Conservation (phyloP, 2,329 filamentous ascomycete species). For the Ophiostoma sp. region DNA sequence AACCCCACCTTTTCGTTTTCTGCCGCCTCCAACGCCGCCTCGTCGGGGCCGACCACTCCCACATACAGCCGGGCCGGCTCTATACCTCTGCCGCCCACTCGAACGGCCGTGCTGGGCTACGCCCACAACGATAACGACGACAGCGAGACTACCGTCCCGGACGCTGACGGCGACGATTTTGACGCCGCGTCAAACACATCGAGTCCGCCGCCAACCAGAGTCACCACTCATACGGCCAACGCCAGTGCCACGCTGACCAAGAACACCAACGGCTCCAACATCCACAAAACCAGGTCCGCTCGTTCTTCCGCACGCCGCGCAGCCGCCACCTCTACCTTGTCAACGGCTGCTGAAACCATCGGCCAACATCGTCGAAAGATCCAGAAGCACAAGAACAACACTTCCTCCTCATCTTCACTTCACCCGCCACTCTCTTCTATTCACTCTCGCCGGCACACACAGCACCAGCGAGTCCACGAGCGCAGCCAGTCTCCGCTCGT, state of each 20-base stretch:
- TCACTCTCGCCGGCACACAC: slow-evolving; percentile 22
- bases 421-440: slow-evolving; percentile 31
- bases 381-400: slow-evolving; percentile 2
- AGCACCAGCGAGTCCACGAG: slow-evolving; percentile 29
- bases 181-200: slow-evolving; percentile 15
- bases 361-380: not conserved
- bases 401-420: not conserved
- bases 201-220: slow-evolving; percentile 10
- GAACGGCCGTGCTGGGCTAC: slow-evolving; percentile 2
- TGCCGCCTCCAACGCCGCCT: slow-evolving; percentile 40
- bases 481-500: slow-evolving; percentile 55
- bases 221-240: not conserved
- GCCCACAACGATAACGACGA: slow-evolving; percentile 14
- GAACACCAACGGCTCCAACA: not conserved
- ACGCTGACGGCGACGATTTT: slow-evolving; percentile 17
- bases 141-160: slow-evolving; percentile 13
- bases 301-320: not conserved
- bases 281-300: not conserved
- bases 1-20: slow-evolving; percentile 55
- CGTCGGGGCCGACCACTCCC: slow-evolving; percentile 42
- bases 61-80: slow-evolving; percentile 47
- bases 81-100: slow-evolving; percentile 43
- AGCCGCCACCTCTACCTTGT: slow-evolving; percentile 4
- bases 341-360: slow-evolving; percentile 2
- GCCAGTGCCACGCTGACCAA: slow-evolving; percentile 1